These are phyloP conservation scores for Usnea hakonensis DNA, from an alignment of 495 filamentous ascomycete species.

Conservation along the genomic window DNA sequence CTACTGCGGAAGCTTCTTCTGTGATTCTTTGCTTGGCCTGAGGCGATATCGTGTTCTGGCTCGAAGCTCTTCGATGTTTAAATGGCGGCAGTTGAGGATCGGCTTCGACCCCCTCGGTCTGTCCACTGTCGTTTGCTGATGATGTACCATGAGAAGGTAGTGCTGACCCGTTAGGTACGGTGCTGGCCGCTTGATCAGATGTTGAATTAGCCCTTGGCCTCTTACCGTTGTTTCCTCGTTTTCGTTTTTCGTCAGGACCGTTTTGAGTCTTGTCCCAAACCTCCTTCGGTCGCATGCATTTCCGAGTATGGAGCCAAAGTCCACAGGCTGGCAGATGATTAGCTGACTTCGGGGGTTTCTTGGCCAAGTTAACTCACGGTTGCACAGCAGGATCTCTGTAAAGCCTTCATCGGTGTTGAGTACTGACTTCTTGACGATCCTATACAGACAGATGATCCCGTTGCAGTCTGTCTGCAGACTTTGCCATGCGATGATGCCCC, in stretches of 20 bases:
- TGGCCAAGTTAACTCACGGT: conserved; percentile 52
- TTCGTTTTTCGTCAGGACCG: conserved; percentile 36
- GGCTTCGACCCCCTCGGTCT: conserved; percentile 22
- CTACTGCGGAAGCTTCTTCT: conserved; percentile 47
- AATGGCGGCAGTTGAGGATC: conserved; percentile 23
- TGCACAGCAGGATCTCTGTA: conserved; percentile 70
- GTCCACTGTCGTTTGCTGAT: conserved; percentile 23
- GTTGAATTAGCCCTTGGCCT: conserved; percentile 8
- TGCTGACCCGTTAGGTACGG: conserved; percentile 3
- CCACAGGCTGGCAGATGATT: conserved; percentile 59
- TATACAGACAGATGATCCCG: conserved; percentile 52
- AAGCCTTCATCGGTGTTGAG: conserved; percentile 57
- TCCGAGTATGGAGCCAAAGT: conserved; percentile 84
- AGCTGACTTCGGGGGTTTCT: conserved; percentile 11
- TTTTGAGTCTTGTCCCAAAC: conserved; percentile 64
- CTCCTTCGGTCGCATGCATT: conserved; percentile 70
- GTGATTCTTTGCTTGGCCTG: conserved; percentile 19
- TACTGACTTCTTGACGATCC: conserved; percentile 71
- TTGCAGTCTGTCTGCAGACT: conserved; percentile 52
- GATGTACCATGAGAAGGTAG: conserved; percentile 19
- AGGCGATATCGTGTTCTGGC: conserved; percentile 26
- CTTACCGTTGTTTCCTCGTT: conserved; percentile 31
- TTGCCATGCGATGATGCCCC: conserved; percentile 56
- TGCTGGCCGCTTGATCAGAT: conserved; percentile 5
- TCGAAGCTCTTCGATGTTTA: conserved; percentile 30